Base-by-base conservation (phyloP, 495 filamentous ascomycete species). In the Penicillium desertorum region DNA sequence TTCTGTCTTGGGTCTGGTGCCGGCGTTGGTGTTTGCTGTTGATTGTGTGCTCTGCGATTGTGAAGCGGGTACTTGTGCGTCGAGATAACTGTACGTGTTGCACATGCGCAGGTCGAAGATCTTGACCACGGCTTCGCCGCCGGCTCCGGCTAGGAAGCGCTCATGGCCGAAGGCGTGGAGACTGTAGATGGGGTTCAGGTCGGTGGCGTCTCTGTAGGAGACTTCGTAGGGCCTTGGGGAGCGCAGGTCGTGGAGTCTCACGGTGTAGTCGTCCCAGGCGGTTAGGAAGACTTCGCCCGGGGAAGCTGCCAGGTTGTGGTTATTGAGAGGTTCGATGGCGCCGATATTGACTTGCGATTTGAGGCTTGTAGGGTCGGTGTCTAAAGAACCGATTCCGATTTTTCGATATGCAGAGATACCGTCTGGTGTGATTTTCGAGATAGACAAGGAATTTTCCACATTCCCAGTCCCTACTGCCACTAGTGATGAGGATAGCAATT, bases 211-310 rank as follows among this genome's bases (percentile, higher is more conserved):
- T 57, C 58, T 57, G 64, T 85, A 88, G 16, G 61, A 66, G n/a
- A 67, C 59, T 44, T 81, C 77, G 61, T 67, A 78, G 17, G 73
- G 62, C 5, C 66, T 62, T 12, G 76, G 67, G 1, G 84, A 82
- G 36, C 86, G 83, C 41, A 88, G 69, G 67, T 89, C 86, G 65
- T 89, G 85, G n/a, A 88, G 82, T 66, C 86, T 81, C 48, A 84
- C 76, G 20, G 74, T 69, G 12, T 83, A 79, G 64, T 87, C 83
- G 45, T 81, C 84, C 70, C 84, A 86, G 5, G 84, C 83, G 25
- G 80, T 79, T 5, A 89, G 72, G 46, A 88, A 88, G 1, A 82
- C 64, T 41, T 87, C 69, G 2, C 81, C 81, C 3, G 67, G 58
- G 11, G 60, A 60, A 25, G 62, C 48, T 61, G 67, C 29, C 44